Conservation (phyloP, 352 stramenopile genomes). For the Phytophthora colocasiae region DNA sequence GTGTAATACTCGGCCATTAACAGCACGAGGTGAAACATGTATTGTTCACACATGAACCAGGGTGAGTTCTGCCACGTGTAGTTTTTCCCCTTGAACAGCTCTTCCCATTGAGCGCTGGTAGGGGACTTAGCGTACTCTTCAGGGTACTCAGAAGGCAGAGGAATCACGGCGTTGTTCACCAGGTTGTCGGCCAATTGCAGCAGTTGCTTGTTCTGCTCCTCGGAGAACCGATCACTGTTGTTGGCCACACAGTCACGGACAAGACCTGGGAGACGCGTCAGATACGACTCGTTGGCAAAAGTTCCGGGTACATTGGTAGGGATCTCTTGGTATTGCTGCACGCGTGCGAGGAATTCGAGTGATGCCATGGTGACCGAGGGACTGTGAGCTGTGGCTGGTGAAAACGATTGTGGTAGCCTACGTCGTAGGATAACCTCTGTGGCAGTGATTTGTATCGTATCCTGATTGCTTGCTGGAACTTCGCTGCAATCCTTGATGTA, state of each 20-base stretch:
- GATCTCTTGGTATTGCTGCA: conserved; percentile 44
- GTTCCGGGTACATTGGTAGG: conserved; percentile 56
- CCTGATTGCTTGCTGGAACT: no score
- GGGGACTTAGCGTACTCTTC: conserved; percentile 44
- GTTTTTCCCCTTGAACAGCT: conserved; percentile 41
- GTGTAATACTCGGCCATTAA: conserved; percentile 70
- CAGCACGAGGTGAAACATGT: conserved; percentile 80
- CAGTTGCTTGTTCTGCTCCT: conserved; percentile 44
- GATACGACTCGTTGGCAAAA: conserved; percentile 76
- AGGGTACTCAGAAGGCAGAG: conserved; percentile 47
- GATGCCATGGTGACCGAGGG: conserved; percentile 32
- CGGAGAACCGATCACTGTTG: conserved; percentile 53
- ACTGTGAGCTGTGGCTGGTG: background rate
- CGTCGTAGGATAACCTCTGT: no score
- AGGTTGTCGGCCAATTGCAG: conserved; percentile 56
- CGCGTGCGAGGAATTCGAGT: conserved; percentile 48
- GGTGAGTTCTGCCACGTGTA: conserved; percentile 79
- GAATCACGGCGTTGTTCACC: conserved; percentile 52
- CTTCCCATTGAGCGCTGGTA: conserved; percentile 55
- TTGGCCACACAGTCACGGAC: conserved; percentile 60
- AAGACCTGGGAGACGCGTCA: conserved; percentile 60
- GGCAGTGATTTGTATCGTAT: no score
- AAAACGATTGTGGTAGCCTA: conserved; percentile 15
- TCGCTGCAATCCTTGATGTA: background rate
- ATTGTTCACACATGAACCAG: conserved; percentile 79